Evolutionary conservation across 805 yeast species (phyloP).

Genomic region (Wickerhamiella slavikovae): DNA sequence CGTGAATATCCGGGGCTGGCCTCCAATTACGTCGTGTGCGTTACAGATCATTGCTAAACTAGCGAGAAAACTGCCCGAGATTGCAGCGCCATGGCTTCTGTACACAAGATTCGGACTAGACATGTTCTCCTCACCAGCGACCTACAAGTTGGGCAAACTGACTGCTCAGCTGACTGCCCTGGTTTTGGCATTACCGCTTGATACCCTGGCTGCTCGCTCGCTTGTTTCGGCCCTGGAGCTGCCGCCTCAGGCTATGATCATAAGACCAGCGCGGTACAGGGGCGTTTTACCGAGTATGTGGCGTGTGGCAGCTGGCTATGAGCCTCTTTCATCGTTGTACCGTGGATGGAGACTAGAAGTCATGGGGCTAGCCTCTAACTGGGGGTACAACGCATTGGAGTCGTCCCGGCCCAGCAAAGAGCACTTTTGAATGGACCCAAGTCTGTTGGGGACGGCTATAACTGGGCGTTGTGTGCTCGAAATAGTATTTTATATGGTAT

Average conservation of each 20-base stretch:
- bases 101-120: slow-evolving; percentile 45
- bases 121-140: slow-evolving; percentile 36
- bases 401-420: slow-evolving; percentile 5
- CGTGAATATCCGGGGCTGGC: slow-evolving; percentile 26
- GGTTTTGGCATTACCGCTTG: slow-evolving; percentile 65
- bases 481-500: too few relatives aligned
- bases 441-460: too few relatives aligned
- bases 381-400: slow-evolving; percentile 29
- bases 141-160: slow-evolving; percentile 39
- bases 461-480: too few relatives aligned
- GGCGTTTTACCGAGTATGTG: slow-evolving; percentile 36
- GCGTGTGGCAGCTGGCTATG: slow-evolving; percentile 25
- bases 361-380: slow-evolving; percentile 57
- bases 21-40: slow-evolving; percentile 37
- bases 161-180: slow-evolving; percentile 46
- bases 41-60: slow-evolving; percentile 55
- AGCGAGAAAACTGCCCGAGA: slow-evolving; percentile 36
- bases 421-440: slow-evolving; percentile 3
- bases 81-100: slow-evolving; percentile 44
- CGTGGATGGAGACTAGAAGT: slow-evolving; percentile 87
- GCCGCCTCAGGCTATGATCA: slow-evolving; percentile 23
- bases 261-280: slow-evolving; percentile 33
- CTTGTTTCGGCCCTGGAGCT: slow-evolving; percentile 41
- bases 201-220: slow-evolving; percentile 65
- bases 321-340: slow-evolving; percentile 31